A percentile compares a stretch with the other conserved stretches of the same genome.
These are phyloP conservation scores for Mortierella alpina DNA, from an alignment of 192 early-diverging fungal species.

Conservation along the genomic window DNA sequence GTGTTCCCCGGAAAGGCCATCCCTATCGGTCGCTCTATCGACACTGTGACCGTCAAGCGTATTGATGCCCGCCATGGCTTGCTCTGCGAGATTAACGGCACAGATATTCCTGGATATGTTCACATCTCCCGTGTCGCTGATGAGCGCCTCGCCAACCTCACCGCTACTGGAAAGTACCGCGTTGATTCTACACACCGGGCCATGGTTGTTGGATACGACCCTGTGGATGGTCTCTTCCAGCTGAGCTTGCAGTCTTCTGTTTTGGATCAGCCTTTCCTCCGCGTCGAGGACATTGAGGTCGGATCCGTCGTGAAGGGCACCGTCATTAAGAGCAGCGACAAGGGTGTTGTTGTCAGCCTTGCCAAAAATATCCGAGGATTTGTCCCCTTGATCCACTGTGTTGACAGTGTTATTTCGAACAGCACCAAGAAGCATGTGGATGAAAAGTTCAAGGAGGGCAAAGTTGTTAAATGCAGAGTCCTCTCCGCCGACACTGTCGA, in stretches of 20 bases:
- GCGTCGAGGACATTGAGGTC: slow-evolving; percentile 72
- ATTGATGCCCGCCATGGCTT: slow-evolving; percentile 73
- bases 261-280: slow-evolving; percentile 76
- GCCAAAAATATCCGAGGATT: slow-evolving; percentile 75
- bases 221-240: slow-evolving; percentile 78
- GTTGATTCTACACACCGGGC: slow-evolving; percentile 78
- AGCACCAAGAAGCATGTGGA: slow-evolving; percentile 65
- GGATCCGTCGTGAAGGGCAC: slow-evolving; percentile 68
- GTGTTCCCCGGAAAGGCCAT: slow-evolving; percentile 55
- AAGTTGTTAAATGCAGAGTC: slow-evolving; percentile 80
- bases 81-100: slow-evolving; percentile 63
- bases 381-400: slow-evolving; percentile 77
- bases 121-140: slow-evolving; percentile 81
- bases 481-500: slow-evolving; percentile 65
- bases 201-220: slow-evolving; percentile 83
- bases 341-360: slow-evolving; percentile 67
- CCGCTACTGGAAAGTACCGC: slow-evolving; percentile 67
- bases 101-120: slow-evolving; percentile 66
- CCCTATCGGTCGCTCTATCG: slow-evolving; percentile 79
- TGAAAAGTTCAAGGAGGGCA: slow-evolving; percentile 77
- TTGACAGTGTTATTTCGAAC: slow-evolving; percentile 74
- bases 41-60: slow-evolving; percentile 70
- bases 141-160: slow-evolving; percentile 62
- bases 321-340: slow-evolving; percentile 60
- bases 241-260: slow-evolving; percentile 78